Conservation (phyloP, 2,329 filamentous ascomycete genomes). For the Sphaceloma murrayae region DNA sequence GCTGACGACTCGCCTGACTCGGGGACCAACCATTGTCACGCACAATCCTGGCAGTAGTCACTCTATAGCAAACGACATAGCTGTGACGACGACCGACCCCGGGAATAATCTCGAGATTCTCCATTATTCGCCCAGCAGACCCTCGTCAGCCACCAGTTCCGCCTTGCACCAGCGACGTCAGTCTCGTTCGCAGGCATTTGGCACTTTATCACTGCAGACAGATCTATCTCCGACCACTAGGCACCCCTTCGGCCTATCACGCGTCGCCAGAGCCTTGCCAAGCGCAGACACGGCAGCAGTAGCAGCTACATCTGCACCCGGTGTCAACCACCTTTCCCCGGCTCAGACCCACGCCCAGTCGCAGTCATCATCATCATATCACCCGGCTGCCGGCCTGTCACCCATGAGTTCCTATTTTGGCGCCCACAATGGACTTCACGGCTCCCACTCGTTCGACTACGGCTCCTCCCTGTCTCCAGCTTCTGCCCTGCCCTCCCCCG, state of each 20-base stretch:
- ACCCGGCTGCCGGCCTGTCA: constrained; percentile 12
- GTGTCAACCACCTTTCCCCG: constrained; percentile 8
- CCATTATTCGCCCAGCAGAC: constrained; percentile 8
- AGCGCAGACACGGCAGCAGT: constrained; percentile 7
- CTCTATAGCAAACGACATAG: constrained; percentile 11
- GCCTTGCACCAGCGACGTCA: constrained; percentile 14
- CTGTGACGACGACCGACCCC: constrained; percentile 9
- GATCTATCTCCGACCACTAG: constrained; percentile 14
- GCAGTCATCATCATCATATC: too few species aligned
- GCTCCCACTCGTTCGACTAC: constrained; percentile 16
- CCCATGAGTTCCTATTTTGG: constrained; percentile 16
- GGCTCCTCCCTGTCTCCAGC: constrained; percentile 24
- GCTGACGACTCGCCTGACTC: constrained; percentile 14
- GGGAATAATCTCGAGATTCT: constrained; percentile 7
- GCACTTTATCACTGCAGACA: constrained; percentile 14
- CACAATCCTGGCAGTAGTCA: neutral
- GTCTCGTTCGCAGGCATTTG: constrained; percentile 2
- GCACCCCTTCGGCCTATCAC: constrained; percentile 14
- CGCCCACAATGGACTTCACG: constrained; percentile 10
- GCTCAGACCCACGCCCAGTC: neutral
- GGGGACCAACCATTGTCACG: neutral
- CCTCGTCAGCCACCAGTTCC: neutral
- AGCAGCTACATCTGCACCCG: neutral
- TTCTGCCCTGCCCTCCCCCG: constrained; percentile 39
- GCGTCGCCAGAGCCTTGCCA: constrained; percentile 11